phyloP scores from a whole-genome alignment of 306 rosid species.

The Citrullus amarus region DNA sequence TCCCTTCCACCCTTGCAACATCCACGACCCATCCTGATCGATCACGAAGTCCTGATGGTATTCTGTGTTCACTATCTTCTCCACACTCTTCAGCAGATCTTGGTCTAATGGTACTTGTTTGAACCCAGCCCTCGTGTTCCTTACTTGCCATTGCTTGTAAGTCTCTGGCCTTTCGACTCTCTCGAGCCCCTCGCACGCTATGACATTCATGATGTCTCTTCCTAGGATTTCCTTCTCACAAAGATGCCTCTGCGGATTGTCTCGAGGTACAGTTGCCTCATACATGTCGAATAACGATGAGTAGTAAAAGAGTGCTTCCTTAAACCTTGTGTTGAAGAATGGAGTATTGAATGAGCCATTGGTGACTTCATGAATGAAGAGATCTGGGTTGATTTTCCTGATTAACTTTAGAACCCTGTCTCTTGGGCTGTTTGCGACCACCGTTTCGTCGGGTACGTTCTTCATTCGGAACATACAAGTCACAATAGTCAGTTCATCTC shows the following conservation, averaged over 20 bases:
- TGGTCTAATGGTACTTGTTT: constrained; percentile 38
- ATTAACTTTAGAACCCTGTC: constrained; percentile 54
- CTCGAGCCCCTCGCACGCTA: constrained; percentile 63
- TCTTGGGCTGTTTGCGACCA: constrained; percentile 28
- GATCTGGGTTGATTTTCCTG: constrained; percentile 49
- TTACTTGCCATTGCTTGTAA: constrained; percentile 73
- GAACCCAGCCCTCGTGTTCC: constrained; percentile 69
- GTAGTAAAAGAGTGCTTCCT: constrained; percentile 63
- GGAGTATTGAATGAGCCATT: constrained; percentile 69
- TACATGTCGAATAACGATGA: constrained; percentile 65
- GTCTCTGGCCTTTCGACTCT: constrained; percentile 65
- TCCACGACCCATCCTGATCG: constrained; percentile 58
- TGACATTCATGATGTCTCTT: constrained; percentile 55
- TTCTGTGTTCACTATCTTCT: constrained; percentile 33
- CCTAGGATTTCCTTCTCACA: constrained; percentile 53
- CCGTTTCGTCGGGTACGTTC: constrained; percentile 6
- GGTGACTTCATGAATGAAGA: constrained; percentile 57
- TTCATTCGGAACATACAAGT: constrained; percentile 11
- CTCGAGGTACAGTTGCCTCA: constrained; percentile 49
- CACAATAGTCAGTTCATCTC: constrained; percentile 8
- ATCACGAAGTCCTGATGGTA: constrained; percentile 58
- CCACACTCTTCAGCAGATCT: constrained; percentile 27
- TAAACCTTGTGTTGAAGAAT: constrained; percentile 56
- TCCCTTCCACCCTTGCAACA: constrained; percentile 84
- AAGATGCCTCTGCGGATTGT: constrained; percentile 34